phyloP scores from a whole-genome alignment of 805 yeast genomes.

The Cyberlindnera maritima region DNA sequence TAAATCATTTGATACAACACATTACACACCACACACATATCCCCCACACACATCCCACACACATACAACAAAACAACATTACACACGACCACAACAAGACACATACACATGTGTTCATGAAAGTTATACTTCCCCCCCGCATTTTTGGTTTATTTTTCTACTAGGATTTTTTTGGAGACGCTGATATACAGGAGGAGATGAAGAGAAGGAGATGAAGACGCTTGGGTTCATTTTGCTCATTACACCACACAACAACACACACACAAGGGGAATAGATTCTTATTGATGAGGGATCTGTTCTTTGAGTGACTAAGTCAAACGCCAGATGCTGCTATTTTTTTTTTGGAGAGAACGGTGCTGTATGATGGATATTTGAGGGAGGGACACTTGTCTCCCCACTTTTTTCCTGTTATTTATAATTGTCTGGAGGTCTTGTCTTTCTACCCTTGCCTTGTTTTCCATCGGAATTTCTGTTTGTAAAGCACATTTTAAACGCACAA shows the following conservation, averaged over 20 bases:
- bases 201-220: neutral
- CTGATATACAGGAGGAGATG: neutral
- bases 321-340: neutral
- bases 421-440: neutral
- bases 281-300: neutral
- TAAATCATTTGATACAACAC: conserved; percentile 10
- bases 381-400: neutral
- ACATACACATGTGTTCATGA: conserved; percentile 4
- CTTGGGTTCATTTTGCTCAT: neutral
- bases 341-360: neutral
- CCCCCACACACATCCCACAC: conserved; percentile 4
- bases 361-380: neutral
- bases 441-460: neutral
- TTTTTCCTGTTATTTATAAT: conserved; percentile 2
- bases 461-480: neutral
- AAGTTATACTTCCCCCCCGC: conserved; percentile 11
- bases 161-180: neutral
- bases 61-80: neutral
- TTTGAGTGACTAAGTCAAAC: neutral
- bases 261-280: neutral
- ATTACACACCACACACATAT: neutral
- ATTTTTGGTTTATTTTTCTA: conserved; percentile 7
- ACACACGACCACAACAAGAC: neutral
- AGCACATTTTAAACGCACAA: neutral
- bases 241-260: neutral